phyloP scores from a whole-genome alignment of 345 rosid species.

The Erucastrum elatum region DNA sequence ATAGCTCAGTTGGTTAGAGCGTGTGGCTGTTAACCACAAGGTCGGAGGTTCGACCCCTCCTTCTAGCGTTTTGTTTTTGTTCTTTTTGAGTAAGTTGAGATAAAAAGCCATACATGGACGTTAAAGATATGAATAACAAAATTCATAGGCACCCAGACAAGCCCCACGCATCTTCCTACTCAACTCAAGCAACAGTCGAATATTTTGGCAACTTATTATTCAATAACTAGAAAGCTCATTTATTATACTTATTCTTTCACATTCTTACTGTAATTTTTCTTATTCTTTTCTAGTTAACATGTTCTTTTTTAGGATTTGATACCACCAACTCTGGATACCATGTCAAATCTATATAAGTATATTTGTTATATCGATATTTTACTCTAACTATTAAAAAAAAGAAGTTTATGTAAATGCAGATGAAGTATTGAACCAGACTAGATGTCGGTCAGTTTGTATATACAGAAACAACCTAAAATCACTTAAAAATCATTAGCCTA shows the following conservation, averaged over 20 bases:
- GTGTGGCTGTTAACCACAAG: constrained; percentile 92
- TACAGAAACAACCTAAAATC: neutral
- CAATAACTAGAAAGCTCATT: too few relatives aligned
- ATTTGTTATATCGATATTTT: neutral
- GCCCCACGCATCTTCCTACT: neutral
- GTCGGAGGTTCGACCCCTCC: constrained; percentile 84
- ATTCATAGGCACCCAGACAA: neutral
- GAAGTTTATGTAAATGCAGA: neutral
- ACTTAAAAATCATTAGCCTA: neutral
- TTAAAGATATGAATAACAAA: neutral
- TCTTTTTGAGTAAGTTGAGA: neutral
- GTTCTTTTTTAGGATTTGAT: neutral
- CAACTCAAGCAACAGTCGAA: neutral
- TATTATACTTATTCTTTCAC: neutral
- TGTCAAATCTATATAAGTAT: neutral
- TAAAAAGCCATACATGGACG: neutral
- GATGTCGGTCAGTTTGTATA: neutral
- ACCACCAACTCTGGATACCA: neutral
- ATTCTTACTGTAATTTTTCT: neutral
- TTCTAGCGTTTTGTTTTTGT: constrained; percentile 15
- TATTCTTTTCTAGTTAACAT: neutral
- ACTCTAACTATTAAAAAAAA: neutral
- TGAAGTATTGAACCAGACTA: neutral
- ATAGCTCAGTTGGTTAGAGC: constrained; percentile 90
- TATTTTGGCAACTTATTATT: neutral